Evolutionary conservation across 306 rosid genomes (phyloP).

Genomic region (Medicago truncatula): DNA sequence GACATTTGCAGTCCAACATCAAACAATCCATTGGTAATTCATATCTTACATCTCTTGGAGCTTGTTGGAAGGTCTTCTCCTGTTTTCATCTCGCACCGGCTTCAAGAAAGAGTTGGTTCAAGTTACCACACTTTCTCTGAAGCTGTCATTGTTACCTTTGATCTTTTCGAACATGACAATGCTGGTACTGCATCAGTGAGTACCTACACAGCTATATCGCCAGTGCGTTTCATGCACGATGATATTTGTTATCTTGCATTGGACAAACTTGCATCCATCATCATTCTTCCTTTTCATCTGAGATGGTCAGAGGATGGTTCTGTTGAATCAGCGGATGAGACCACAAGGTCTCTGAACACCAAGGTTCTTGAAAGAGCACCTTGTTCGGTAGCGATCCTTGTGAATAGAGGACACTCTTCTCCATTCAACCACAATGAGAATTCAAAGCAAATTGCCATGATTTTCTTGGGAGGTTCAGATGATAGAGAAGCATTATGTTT

Average conservation of each 20-base stretch:
- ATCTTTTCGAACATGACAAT: conserved; percentile 24
- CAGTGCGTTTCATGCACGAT: background rate
- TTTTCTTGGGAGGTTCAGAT: conserved; percentile 13
- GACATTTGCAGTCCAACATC: conserved; percentile 1
- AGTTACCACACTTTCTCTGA: background rate
- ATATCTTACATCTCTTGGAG: conserved; percentile 19
- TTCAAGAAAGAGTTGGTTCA: background rate
- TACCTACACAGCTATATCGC: conserved; percentile 27
- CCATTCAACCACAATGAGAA: background rate
- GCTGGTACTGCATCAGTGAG: background rate
- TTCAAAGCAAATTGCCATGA: background rate
- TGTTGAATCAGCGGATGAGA: background rate
- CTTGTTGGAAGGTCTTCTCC: conserved; percentile 15
- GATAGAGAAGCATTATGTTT: conserved; percentile 27
- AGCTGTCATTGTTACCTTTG: conserved; percentile 1
- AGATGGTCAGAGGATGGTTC: background rate
- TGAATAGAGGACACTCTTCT: background rate
- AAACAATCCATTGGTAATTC: background rate
- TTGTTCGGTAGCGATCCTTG: conserved; percentile 13
- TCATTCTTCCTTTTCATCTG: conserved; percentile 20
- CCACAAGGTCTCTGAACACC: background rate
- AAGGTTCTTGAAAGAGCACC: conserved; percentile 19
- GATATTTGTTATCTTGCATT: conserved; percentile 15
- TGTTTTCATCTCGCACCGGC: background rate
- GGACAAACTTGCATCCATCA: conserved; percentile 22